Conservation (phyloP, 2,329 filamentous ascomycete species). For the Nemania abortiva region DNA sequence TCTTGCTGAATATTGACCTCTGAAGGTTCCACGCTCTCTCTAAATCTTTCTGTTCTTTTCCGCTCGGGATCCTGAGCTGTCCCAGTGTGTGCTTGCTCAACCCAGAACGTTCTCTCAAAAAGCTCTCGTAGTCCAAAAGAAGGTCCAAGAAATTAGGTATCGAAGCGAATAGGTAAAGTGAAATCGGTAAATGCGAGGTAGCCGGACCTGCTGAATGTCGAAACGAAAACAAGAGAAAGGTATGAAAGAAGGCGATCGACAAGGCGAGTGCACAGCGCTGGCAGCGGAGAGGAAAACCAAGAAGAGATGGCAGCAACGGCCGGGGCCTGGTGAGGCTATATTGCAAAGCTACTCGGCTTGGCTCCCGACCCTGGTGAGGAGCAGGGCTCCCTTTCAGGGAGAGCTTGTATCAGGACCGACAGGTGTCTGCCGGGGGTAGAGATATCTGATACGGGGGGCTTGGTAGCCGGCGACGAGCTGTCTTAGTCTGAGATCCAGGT, state of each 20-base stretch:
- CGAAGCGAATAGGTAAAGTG: constrained; percentile 31
- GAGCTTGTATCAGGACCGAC: constrained; percentile 57
- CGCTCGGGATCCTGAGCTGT: constrained; percentile 32
- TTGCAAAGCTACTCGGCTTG: constrained; percentile 50
- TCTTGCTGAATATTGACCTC: constrained; percentile 38
- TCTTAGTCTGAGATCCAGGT: constrained; percentile 62
- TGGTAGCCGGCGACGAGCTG: constrained; percentile 55
- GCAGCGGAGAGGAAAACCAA: constrained; percentile 49
- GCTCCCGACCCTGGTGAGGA: constrained; percentile 49
- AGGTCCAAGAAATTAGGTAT: constrained; percentile 35
- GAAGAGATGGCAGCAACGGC: constrained; percentile 44
- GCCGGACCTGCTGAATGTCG: constrained; percentile 64
- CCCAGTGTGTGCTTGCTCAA: constrained; percentile 30
- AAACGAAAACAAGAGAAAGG: constrained; percentile 52
- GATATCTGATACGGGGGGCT: constrained; percentile 57
- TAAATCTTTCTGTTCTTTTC: constrained; percentile 34
- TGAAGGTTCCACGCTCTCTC: constrained; percentile 41
- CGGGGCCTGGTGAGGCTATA: constrained; percentile 53
- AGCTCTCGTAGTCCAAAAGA: constrained; percentile 38
- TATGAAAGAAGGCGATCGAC: constrained; percentile 65
- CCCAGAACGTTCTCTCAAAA: constrained; percentile 25
- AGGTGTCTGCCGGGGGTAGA: constrained; percentile 51
- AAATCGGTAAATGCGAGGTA: constrained; percentile 58
- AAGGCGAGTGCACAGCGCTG: constrained; percentile 64
- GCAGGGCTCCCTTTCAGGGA: constrained; percentile 55